These are phyloP conservation scores for Pseudogymnoascus pannorum DNA, from an alignment of 2,329 filamentous ascomycete genomes.

Conservation along the genomic window DNA sequence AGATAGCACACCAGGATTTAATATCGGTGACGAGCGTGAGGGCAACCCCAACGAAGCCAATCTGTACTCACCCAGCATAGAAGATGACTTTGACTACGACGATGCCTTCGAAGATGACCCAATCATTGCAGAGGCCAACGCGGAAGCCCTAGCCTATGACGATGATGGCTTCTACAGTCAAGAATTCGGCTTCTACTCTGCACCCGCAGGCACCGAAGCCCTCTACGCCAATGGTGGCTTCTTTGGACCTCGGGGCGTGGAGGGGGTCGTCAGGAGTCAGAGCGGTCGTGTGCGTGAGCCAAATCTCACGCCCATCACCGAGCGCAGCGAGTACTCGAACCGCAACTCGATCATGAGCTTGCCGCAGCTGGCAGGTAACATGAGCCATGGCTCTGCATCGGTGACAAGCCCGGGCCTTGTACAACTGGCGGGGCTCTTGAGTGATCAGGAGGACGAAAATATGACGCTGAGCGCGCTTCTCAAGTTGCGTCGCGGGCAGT, in stretches of 20 bases:
- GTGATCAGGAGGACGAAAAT: conserved; percentile 47
- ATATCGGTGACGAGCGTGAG: conserved; percentile 18
- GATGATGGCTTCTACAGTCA: conserved; percentile 91
- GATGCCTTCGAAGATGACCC: conserved; percentile 74
- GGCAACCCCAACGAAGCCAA: conserved; percentile 18
- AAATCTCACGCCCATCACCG: conserved; percentile 91
- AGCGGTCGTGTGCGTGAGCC: conserved; percentile 77
- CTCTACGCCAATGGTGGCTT: conserved; percentile 73
- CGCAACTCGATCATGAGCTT: conserved; percentile 83
- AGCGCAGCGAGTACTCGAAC: conserved; percentile 91
- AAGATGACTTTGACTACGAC: conserved; percentile 39
- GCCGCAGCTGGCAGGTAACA: conserved; percentile 39
- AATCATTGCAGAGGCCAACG: conserved; percentile 92
- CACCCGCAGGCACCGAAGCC: conserved; percentile 34
- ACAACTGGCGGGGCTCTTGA: conserved; percentile 60
- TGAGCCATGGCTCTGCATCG: conserved; percentile 34
- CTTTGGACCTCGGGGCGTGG: conserved; percentile 69
- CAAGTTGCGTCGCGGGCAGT: conserved; percentile 66
- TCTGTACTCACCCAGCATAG: conserved; percentile 11
- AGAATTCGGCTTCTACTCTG: conserved; percentile 93
- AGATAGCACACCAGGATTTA: conserved; percentile 28
- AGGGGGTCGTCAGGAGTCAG: conserved; percentile 50
- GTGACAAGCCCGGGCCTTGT: conserved; percentile 67
- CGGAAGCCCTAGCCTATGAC: conserved; percentile 85
- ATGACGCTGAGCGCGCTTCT: conserved; percentile 65